Evolutionary conservation across 2,329 filamentous ascomycete genomes (phyloP), one percentile per base, ranked within the genome.

Genomic region (Cladosporium sp.): DNA sequence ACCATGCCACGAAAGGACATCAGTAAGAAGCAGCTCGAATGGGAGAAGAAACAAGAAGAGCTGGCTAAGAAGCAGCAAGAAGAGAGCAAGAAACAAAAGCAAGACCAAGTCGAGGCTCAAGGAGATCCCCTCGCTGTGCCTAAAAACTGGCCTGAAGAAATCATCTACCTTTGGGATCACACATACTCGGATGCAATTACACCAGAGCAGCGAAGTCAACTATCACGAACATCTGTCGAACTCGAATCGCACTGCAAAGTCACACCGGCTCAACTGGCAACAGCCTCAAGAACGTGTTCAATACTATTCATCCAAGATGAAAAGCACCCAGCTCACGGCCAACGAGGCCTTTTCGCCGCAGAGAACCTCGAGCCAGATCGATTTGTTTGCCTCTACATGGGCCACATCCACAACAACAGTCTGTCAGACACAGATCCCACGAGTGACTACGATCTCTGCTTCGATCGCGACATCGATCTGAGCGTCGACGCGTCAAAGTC

Each of bases 301-400:
- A 79, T 81, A 56, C 68, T 63, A 4, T 66, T 69, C 35, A 77
- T 81, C 53, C 61, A 66, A 19, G 67, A 69, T 53, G 58, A 68
- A 3, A 68, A 69, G 5, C 80, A 82, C 62, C 80, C 80, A 12
- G 80, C 79, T 3, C 57, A 72, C 52, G 74, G 75, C 13, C 78
- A 82, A 64, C 63, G 71, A 57, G 79, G 78, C 4, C 74, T 82
- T 4, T 79, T 76, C 64, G 77, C 79, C n/a, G 67, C 70, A 15
- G 67, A 73, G 48, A 67, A 75, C 60, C 72, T 81, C 1, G 61
- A 67, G 5, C 77, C 80, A 15, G 74, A 73, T 40, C 68, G 71
- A 0, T 77, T 81, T 62, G 74, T 82, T 36, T 62, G 80, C n/a
- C 70, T 77, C 15, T 82, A 82, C 60, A 64, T 80, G 20, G 80